Conservation (phyloP, 177 flowering plant species). For the Vitis hybrid region DNA sequence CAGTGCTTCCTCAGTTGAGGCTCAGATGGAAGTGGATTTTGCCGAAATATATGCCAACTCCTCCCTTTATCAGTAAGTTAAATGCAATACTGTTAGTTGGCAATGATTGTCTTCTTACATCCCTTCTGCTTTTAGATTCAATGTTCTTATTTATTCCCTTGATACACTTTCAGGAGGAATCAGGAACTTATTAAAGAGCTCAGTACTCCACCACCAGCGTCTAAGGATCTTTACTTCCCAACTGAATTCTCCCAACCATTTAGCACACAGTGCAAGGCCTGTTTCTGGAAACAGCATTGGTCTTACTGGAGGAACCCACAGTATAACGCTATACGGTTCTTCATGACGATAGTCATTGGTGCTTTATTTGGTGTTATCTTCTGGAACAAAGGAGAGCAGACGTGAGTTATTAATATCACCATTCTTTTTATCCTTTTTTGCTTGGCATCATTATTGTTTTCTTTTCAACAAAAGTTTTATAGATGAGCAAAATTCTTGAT, state of each 20-base stretch:
- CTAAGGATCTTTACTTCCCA: slow-evolving; percentile 68
- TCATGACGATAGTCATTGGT: slow-evolving; percentile 63
- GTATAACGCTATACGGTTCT: slow-evolving; percentile 59
- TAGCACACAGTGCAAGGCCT: slow-evolving; percentile 63
- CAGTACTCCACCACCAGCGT: slow-evolving; percentile 58
- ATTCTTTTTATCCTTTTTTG: not conserved
- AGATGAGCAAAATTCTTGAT: too few species aligned
- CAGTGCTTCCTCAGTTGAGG: slow-evolving; percentile 49
- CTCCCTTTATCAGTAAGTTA: slow-evolving; percentile 60
- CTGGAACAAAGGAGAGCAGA: slow-evolving; percentile 58
- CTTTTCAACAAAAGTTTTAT: too few species aligned
- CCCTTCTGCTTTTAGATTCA: not conserved
- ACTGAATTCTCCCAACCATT: slow-evolving; percentile 69
- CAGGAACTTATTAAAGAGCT: slow-evolving; percentile 61
- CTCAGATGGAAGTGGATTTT: slow-evolving; percentile 65
- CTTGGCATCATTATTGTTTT: too few species aligned
- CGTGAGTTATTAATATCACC: slow-evolving; percentile 35
- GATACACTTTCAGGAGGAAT: slow-evolving; percentile 50
- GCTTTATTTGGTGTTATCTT: slow-evolving; percentile 66
- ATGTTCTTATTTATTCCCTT: not conserved
- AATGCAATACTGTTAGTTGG: not conserved
- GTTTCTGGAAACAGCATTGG: slow-evolving; percentile 81
- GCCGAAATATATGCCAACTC: slow-evolving; percentile 67
- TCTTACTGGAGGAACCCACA: slow-evolving; percentile 85
- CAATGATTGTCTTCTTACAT: not conserved